Percentiles rank a stretch among this genome's conserved stretches.
Evolutionary conservation across 2,329 filamentous ascomycete genomes (phyloP).

Genomic region (Aureobasidium musti): DNA sequence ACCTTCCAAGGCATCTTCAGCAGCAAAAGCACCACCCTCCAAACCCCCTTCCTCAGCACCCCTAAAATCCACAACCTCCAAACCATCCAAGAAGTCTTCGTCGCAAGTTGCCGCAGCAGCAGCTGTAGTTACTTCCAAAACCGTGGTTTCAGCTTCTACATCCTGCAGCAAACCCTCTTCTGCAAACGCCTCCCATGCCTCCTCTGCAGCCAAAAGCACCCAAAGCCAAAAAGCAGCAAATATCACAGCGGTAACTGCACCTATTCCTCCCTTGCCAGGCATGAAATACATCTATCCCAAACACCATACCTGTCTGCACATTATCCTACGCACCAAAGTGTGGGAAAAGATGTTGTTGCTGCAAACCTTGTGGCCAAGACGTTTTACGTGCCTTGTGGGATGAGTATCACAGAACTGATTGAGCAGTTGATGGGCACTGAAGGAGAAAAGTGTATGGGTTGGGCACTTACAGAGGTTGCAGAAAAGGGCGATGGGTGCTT

Average conservation of each 20-base stretch:
- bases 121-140: background rate
- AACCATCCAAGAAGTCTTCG: background rate
- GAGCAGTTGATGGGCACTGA: slow-evolving; percentile 37
- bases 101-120: background rate
- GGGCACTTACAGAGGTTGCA: slow-evolving; percentile 40
- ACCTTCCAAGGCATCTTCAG: background rate
- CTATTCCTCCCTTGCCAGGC: slow-evolving; percentile 27
- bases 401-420: slow-evolving; percentile 37
- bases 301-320: slow-evolving; percentile 38
- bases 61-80: background rate
- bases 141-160: background rate
- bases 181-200: background rate
- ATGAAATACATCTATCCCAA: slow-evolving; percentile 38
- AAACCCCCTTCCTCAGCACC: background rate
- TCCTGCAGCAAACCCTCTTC: background rate
- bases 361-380: slow-evolving; percentile 37
- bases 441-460: slow-evolving; percentile 35
- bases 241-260: slow-evolving; percentile 27
- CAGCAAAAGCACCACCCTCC: background rate
- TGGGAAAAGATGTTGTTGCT: slow-evolving; percentile 33
- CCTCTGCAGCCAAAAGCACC: slow-evolving; percentile 17
- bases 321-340: slow-evolving; percentile 37
- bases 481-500: slow-evolving; percentile 40
- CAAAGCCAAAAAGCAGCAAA: slow-evolving; percentile 15
- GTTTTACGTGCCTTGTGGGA: slow-evolving; percentile 38